phyloP scores from a whole-genome alignment of 2,329 filamentous ascomycete species.

The Neonectria neomacrospora region DNA sequence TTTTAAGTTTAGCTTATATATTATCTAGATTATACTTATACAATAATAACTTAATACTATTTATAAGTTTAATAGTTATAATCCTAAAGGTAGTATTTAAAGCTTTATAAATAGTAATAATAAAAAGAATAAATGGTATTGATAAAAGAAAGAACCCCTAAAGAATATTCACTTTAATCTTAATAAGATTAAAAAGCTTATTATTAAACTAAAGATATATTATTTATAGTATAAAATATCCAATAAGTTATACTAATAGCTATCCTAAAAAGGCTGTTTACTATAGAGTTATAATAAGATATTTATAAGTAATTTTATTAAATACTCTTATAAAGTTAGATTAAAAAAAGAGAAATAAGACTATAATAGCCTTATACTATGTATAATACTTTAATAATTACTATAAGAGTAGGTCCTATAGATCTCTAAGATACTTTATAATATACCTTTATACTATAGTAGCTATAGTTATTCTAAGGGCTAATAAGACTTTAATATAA shows the following conservation, averaged over 20 bases:
- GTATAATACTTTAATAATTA: background rate
- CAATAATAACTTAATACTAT: background rate
- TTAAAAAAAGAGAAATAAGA: background rate
- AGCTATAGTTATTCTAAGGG: no score
- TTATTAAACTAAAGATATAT: background rate
- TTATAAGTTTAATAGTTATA: background rate
- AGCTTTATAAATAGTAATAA: background rate
- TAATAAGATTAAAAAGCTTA: background rate
- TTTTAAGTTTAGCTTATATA: background rate
- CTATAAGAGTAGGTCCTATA: background rate
- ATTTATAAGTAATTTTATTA: background rate
- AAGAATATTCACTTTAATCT: background rate
- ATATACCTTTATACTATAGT: background rate
- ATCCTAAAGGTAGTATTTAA: background rate
- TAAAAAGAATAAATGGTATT: background rate
- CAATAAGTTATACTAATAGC: background rate
- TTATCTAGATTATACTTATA: background rate
- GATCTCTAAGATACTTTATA: background rate
- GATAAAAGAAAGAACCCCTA: background rate
- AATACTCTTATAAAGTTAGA: background rate
- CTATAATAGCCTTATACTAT: background rate
- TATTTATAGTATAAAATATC: background rate
- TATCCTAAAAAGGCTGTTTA: background rate
- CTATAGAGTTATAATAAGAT: background rate
- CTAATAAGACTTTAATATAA: no score